Evolutionary conservation across 352 stramenopile genomes (phyloP).

Genomic region (Phytophthora vignae): DNA sequence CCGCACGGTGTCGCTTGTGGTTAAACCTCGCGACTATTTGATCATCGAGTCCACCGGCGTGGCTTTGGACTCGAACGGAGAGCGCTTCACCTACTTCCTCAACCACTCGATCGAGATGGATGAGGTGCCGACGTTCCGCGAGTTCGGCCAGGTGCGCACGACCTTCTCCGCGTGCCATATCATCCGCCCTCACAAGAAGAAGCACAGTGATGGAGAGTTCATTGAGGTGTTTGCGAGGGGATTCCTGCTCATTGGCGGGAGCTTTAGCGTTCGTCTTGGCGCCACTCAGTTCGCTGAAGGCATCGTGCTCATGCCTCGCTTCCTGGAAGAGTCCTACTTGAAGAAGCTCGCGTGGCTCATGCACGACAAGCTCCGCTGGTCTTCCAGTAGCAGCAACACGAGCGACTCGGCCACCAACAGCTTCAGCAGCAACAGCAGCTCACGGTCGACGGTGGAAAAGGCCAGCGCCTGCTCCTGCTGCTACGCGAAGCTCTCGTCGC

Average conservation of each 20-base stretch:
- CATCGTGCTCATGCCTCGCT: slow-evolving; percentile 24
- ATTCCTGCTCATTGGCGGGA: slow-evolving; percentile 41
- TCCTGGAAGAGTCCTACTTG: slow-evolving; percentile 49
- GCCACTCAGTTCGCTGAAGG: slow-evolving; percentile 37
- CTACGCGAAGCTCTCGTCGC: slow-evolving; percentile 34
- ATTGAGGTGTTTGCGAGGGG: slow-evolving; percentile 48
- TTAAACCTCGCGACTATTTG: slow-evolving; percentile 63
- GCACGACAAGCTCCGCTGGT: slow-evolving; percentile 31
- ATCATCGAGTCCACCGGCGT: slow-evolving; percentile 59
- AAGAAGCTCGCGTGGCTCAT: slow-evolving; percentile 63
- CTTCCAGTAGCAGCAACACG: slow-evolving; percentile 14
- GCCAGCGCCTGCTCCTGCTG: slow-evolving; percentile 35
- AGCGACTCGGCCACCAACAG: slow-evolving; percentile 25
- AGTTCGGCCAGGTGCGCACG: slow-evolving; percentile 39
- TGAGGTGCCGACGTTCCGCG: slow-evolving; percentile 40
- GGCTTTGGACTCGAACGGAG: slow-evolving; percentile 44
- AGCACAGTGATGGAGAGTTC: slow-evolving; percentile 7
- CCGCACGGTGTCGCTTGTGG: slow-evolving; percentile 31
- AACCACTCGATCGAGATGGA: slow-evolving; percentile 47
- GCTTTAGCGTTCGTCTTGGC: slow-evolving; percentile 38
- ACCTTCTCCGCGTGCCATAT: slow-evolving; percentile 48
- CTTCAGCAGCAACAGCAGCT: slow-evolving; percentile 23
- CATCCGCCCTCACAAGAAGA: slow-evolving; percentile 15
- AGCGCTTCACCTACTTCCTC: slow-evolving; percentile 40
- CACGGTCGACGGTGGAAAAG: slow-evolving; percentile 6